A percentile compares a stretch with the other conserved stretches of the same genome.
Conservation (phyloP, 2,329 filamentous ascomycete species). For the Reticulascus tulasneorum region DNA sequence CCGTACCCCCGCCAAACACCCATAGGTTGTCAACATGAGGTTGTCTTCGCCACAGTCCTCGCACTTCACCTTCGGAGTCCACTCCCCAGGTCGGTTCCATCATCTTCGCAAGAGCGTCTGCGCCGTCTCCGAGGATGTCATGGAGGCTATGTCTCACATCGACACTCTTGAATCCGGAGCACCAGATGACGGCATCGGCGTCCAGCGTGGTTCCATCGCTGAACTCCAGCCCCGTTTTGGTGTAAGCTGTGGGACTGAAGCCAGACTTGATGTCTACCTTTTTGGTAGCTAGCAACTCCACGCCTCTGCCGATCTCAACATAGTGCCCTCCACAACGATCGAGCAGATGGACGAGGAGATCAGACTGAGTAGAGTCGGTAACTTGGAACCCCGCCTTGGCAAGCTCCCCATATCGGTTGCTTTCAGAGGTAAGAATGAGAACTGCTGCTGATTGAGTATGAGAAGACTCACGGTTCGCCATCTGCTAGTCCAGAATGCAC, state of each 20-base stretch:
- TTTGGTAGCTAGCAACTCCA: slow-evolving; percentile 23
- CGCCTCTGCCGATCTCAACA: slow-evolving; percentile 27
- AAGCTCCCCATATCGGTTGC: slow-evolving; percentile 6
- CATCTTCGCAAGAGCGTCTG: slow-evolving; percentile 21
- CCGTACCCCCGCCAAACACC: slow-evolving; percentile 27
- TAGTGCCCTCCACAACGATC: slow-evolving; percentile 30
- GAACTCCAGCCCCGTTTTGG: slow-evolving; percentile 21
- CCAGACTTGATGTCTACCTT: slow-evolving; percentile 23
- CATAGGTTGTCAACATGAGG: slow-evolving; percentile 28
- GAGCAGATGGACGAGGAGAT: slow-evolving; percentile 17
- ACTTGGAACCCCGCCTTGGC: slow-evolving; percentile 5
- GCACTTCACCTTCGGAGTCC: slow-evolving; percentile 37
- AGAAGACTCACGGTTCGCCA: slow-evolving; percentile 12
- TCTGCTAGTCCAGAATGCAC: slow-evolving; percentile 5
- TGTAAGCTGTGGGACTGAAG: slow-evolving; percentile 23
- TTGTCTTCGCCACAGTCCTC: slow-evolving; percentile 35
- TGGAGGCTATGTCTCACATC: slow-evolving; percentile 22
- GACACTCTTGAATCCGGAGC: slow-evolving; percentile 28
- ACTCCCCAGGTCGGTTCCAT: slow-evolving; percentile 37
- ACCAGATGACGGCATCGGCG: slow-evolving; percentile 30
- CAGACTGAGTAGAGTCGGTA: slow-evolving; percentile 7
- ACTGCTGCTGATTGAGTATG: neutral
- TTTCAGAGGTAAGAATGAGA: neutral
- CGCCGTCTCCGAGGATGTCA: slow-evolving; percentile 22
- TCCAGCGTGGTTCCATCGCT: slow-evolving; percentile 24